Evolutionary conservation across 805 yeast genomes (phyloP).

Genomic region (Saturnispora halmiae): DNA sequence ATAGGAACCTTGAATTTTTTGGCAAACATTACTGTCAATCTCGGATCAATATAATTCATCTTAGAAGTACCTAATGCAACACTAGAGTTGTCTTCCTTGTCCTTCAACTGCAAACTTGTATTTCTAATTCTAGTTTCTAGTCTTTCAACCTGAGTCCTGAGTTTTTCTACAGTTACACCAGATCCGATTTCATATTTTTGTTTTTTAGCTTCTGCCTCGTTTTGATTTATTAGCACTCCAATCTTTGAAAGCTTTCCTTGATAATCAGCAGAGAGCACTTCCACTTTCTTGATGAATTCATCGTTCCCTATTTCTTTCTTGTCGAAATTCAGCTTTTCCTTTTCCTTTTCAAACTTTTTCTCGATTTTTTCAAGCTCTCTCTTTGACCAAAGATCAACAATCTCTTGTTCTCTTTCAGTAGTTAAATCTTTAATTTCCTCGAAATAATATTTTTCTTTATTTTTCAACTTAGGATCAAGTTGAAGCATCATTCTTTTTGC

Average conservation of each 20-base stretch:
- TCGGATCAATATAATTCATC: conserved; percentile 90
- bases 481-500: conserved; percentile 60
- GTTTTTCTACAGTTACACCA: conserved; percentile 54
- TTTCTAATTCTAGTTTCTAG: conserved; percentile 62
- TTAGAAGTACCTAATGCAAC: conserved; percentile 91
- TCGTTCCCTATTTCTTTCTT: conserved; percentile 44
- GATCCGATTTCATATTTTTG: conserved; percentile 50
- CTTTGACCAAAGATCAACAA: conserved; percentile 52
- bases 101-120: conserved; percentile 69
- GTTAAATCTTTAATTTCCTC: conserved; percentile 58
- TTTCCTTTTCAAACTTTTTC: conserved; percentile 65
- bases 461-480: conserved; percentile 44
- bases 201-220: conserved; percentile 46
- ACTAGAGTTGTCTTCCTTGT: conserved; percentile 88
- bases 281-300: conserved; percentile 43
- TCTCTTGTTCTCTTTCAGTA: conserved; percentile 51
- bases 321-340: conserved; percentile 60
- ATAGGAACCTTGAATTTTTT: conserved; percentile 83
- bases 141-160: conserved; percentile 60
- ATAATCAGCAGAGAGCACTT: conserved; percentile 45
- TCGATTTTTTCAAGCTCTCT: conserved; percentile 56
- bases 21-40: conserved; percentile 81
- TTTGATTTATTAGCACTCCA: conserved; percentile 42
- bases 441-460: conserved; percentile 50
- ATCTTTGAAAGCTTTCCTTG: conserved; percentile 46